phyloP scores from a whole-genome alignment of 2,329 filamentous ascomycete genomes.

The Chaetomium strumarium region DNA sequence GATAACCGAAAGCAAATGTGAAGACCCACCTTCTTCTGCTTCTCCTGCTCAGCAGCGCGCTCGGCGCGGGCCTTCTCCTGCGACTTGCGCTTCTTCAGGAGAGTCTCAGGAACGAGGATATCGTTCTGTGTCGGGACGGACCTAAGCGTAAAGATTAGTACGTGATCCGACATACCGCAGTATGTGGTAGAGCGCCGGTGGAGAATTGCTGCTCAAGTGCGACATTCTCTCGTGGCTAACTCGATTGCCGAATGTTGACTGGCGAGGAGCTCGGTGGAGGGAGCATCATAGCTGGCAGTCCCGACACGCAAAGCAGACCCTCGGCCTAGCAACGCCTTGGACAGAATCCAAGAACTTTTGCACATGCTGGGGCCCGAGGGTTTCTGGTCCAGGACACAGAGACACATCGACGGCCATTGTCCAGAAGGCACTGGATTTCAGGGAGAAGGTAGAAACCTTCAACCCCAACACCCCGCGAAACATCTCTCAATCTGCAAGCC shows the following conservation, averaged over 20 bases:
- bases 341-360: constrained; percentile 47
- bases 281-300: not conserved
- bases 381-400: not conserved
- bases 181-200: constrained; percentile 71
- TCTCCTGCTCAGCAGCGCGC: constrained; percentile 69
- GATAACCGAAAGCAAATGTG: constrained; percentile 20
- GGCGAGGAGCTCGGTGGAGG: constrained; percentile 49
- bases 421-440: constrained; percentile 66
- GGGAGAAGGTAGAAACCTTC: constrained; percentile 63
- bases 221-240: constrained; percentile 88
- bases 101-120: constrained; percentile 96
- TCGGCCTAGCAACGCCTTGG: constrained; percentile 74
- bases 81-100: constrained; percentile 99
- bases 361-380: constrained; percentile 31
- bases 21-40: constrained; percentile 81
- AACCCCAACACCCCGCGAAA: constrained; percentile 70
- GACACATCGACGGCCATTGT: constrained; percentile 16
- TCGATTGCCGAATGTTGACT: constrained; percentile 57
- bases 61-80: constrained; percentile 98
- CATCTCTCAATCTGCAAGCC: constrained; percentile 53
- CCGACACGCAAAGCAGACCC: constrained; percentile 32
- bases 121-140: constrained; percentile 91
- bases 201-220: constrained; percentile 89
- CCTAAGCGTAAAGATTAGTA: constrained; percentile 74
- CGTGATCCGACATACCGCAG: constrained; percentile 61